A percentile compares a stretch with the other conserved stretches of the same genome.
Conservation (phyloP, 2,329 filamentous ascomycete species). For the Colletotrichum liaoningense region DNA sequence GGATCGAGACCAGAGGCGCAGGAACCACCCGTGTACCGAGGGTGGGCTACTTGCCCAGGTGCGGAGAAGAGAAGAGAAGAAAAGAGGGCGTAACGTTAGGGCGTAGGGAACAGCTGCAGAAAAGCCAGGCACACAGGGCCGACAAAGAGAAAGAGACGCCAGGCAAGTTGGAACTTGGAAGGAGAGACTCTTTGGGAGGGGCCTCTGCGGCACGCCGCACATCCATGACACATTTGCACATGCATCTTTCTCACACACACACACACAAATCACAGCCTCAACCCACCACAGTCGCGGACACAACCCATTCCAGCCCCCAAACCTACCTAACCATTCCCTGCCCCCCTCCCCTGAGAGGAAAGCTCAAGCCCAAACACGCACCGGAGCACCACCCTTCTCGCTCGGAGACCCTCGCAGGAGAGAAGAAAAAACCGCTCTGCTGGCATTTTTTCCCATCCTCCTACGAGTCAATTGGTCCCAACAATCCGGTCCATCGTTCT, state of each 20-base stretch:
- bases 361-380: conserved; percentile 20
- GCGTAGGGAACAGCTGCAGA: no score
- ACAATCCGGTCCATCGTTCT: background rate
- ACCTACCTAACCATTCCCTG: background rate
- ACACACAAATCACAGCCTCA: no score
- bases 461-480: background rate
- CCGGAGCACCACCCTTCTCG: background rate
- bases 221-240: conserved; percentile 6
- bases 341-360: background rate
- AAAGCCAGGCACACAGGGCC: background rate
- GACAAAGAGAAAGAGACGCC: background rate
- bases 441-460: background rate
- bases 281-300: no score
- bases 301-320: conserved; percentile 15
- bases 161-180: no score
- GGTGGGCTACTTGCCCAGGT: background rate
- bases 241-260: background rate
- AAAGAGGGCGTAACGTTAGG: background rate
- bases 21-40: background rate
- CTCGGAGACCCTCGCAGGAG: conserved; percentile 1
- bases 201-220: background rate
- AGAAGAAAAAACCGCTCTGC: background rate
- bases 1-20: background rate
- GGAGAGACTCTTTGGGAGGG: background rate
- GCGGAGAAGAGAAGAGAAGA: background rate